phyloP scores from a whole-genome alignment of 2,329 filamentous ascomycete species.

The Exophiala spinifera region DNA sequence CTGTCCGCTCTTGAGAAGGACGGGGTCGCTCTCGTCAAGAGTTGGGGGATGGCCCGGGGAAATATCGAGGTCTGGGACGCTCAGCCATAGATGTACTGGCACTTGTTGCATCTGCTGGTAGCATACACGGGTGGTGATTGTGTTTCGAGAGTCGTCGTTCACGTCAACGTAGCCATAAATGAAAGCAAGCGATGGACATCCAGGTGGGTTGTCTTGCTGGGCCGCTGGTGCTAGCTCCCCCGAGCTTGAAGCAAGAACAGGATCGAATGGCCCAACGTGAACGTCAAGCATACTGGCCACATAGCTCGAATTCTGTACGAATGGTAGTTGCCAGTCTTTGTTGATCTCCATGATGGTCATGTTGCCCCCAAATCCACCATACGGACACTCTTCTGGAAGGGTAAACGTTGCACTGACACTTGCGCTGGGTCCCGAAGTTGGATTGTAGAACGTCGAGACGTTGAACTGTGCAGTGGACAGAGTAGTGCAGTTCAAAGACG shows the following conservation, averaged over 20 bases:
- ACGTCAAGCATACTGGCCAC: slow-evolving; percentile 23
- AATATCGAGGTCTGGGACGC: background rate
- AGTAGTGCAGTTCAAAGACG: slow-evolving; percentile 9
- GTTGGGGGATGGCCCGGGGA: slow-evolving; percentile 6
- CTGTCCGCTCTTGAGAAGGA: slow-evolving; percentile 1
- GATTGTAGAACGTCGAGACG: slow-evolving; percentile 6
- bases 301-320: slow-evolving; percentile 1
- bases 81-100: background rate
- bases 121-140: slow-evolving; percentile 15
- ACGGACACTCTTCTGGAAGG: slow-evolving; percentile 6
- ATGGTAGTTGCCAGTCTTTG: slow-evolving; percentile 1
- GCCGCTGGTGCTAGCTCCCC: slow-evolving; percentile 10
- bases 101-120: slow-evolving; percentile 22
- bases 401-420: background rate
- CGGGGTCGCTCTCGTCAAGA: slow-evolving; percentile 6
- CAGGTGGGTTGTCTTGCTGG: slow-evolving; percentile 22
- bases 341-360: slow-evolving; percentile 5
- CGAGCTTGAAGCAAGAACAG: slow-evolving; percentile 2
- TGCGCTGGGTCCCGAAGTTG: background rate
- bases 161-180: slow-evolving; percentile 21
- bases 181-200: slow-evolving; percentile 26
- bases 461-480: background rate
- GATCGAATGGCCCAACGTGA: slow-evolving; percentile 23
- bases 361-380: slow-evolving; percentile 20
- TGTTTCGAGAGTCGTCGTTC: background rate